Conservation (phyloP, 352 stramenopile genomes). For the Phytophthora fragariaefolia region DNA sequence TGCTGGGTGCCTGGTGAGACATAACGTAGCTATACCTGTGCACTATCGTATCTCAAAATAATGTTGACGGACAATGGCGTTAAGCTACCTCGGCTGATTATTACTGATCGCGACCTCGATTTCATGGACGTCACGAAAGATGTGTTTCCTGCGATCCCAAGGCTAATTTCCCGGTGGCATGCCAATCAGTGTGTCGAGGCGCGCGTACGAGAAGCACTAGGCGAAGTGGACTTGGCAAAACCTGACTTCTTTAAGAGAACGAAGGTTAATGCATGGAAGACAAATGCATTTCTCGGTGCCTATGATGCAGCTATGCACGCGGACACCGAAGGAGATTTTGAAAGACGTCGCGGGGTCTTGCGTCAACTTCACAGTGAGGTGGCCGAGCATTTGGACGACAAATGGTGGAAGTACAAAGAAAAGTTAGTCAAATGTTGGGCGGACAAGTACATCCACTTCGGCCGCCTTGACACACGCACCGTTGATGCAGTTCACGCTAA, state of each 20-base stretch:
- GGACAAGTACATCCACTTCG: constrained; percentile 1
- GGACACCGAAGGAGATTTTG: background rate
- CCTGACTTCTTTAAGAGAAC: background rate
- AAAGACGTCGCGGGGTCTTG: background rate
- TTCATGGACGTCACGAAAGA: constrained; percentile 9
- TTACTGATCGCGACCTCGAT: constrained; percentile 7
- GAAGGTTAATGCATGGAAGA: constrained; percentile 1
- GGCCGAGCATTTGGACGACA: background rate
- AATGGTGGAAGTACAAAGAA: constrained; percentile 8
- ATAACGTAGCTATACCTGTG: constrained; percentile 1
- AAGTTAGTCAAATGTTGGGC: constrained; percentile 6
- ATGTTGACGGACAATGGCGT: background rate
- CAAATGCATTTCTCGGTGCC: constrained; percentile 3
- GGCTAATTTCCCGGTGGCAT: constrained; percentile 9
- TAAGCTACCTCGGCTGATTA: background rate
- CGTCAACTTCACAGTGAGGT: too few relatives aligned
- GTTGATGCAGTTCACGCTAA: constrained; percentile 7
- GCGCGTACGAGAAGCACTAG: background rate
- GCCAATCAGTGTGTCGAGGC: background rate
- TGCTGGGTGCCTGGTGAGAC: constrained; percentile 9
- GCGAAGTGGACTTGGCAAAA: background rate
- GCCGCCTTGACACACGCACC: background rate
- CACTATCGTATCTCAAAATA: background rate
- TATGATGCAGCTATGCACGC: background rate
- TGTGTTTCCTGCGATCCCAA: background rate